Base-by-base conservation (phyloP, 208 protist species). In the Angomonas deanei region DNA sequence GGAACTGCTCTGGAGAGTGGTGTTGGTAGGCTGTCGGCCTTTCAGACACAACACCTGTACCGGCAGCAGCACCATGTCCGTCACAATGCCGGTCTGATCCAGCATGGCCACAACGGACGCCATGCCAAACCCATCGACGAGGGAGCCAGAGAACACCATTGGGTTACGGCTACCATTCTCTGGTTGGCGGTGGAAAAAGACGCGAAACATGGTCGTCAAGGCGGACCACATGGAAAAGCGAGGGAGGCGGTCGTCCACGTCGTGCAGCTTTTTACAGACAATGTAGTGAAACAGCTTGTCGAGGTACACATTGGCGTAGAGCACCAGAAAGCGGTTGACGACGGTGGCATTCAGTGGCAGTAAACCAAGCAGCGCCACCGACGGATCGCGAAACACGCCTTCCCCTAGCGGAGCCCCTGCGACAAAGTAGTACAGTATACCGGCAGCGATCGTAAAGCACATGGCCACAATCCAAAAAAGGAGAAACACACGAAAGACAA, bases 41-140 rank as follows among this genome's bases (percentile, higher is more conserved):
- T 76, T 75, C 17, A 93, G 66, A 67, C 92, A 64, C n/a, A 96
- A 67, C 28, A 96, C 64, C 27, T 70, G 72, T 31, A 77, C 61
- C 3, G 90, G 90, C 21, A 96, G 61, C 1, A 82, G 78, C 69
- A 93, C 90, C 90, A 93, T 96, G 70, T 96, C 90, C 5, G 90
- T 93, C 47, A 96, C 83, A 50, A 96, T 86, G 38, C 90, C 90
- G 0, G 65, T 76, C 52, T 85, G 76, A 60, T 96, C 86, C 21
- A 96, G 71, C 65, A 93, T 76, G 33, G 90, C 84, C 1, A 96
- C 70, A 39, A 96, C 90, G 26, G 86, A 90, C 4, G 83, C 84
- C 78, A 86, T 91, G 0, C 86, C 86, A 32, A 96, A 82, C 5
- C 72, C 69, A 38, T 96, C 90, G 1, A 96, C 86, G 2, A 93